Conservation (phyloP, 2,329 filamentous ascomycete species). For the Rhynchosporium secalis region DNA sequence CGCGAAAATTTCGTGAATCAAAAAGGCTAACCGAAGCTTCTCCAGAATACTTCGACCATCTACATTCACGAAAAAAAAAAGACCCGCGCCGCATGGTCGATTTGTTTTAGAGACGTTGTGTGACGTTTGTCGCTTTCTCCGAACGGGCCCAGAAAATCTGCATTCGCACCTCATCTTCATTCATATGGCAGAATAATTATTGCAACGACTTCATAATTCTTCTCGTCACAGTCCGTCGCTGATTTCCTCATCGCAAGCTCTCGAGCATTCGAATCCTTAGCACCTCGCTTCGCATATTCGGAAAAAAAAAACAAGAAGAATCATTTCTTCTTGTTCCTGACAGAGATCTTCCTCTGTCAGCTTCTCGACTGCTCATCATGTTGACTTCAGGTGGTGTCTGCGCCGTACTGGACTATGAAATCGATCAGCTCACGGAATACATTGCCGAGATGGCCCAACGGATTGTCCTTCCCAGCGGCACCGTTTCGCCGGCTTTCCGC, state of each 20-base stretch:
- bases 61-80: constrained; percentile 24
- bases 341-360: constrained; percentile 39
- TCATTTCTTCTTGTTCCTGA: constrained; percentile 33
- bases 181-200: constrained; percentile 38
- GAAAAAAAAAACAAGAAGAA: constrained; percentile 28
- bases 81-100: constrained; percentile 35
- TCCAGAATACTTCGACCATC: constrained; percentile 25
- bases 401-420: constrained; percentile 73
- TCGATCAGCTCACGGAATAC: constrained; percentile 76
- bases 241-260: constrained; percentile 22
- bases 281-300: constrained; percentile 22
- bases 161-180: constrained; percentile 16
- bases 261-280: constrained; percentile 23
- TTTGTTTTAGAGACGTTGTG: constrained; percentile 28
- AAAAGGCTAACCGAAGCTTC: constrained; percentile 23
- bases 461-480: constrained; percentile 62
- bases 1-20: constrained; percentile 23
- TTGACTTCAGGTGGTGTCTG: constrained; percentile 61
- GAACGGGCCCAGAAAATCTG: constrained; percentile 12
- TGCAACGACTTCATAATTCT: constrained; percentile 27
- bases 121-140: constrained; percentile 21
- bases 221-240: constrained; percentile 24
- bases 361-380: constrained; percentile 35
- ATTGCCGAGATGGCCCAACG: constrained; percentile 70
- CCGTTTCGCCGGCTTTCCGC: constrained; percentile 63